Base-by-base conservation (phyloP, 331 rosid genomes). In the Arachis monticola region DNA sequence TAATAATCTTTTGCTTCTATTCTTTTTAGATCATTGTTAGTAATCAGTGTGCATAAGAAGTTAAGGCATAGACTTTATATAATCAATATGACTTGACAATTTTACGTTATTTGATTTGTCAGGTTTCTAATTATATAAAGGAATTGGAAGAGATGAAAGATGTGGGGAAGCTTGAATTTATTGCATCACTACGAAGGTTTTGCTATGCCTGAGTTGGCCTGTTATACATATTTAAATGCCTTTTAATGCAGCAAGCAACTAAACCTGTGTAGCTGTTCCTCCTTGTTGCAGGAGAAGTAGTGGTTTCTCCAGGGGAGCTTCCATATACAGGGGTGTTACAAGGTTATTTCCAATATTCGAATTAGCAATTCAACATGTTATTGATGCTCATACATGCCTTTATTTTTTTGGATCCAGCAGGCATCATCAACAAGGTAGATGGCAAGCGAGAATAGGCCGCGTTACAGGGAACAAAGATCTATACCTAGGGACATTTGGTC, bases 361-460 rank as follows among this genome's bases (percentile, higher is more conserved):
- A 30, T 3, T 8, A 52, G 69, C 32, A 46, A 64, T 60, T 87
- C 87, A 3, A 74, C 88, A 2, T 80, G 14, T 2, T 14, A 42
- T 5, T 38, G 13, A 13, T 67, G 40, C 31, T 45, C 12, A 0
- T 64, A 13, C 6, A 8, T 14, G 27, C 12, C 2, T 2, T 35
- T 45, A 1, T 63, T 30, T 27, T 38, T 30, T 79, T 61, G 27
- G 50, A 12, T 61, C 8, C 45, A 81, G 45, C 67, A 92, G 97
- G 92, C 99, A 94, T 78, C 97, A 94, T 55, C 97, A 92, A 66
- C 97, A 92, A 60, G 97, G 97, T 35, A 77, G 96, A 60, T 94
- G 97, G 99, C 97, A 94, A 77, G 99, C 99, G 4, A 86, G 99
- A 72, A 94, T 94, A 3, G 99, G 99, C 22, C 96, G 99, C 38